A percentile compares a stretch with the other conserved stretches of the same genome.
phyloP scores from a whole-genome alignment of 1,284 basidiomycete species.

The Ceratobasidium sp. region DNA sequence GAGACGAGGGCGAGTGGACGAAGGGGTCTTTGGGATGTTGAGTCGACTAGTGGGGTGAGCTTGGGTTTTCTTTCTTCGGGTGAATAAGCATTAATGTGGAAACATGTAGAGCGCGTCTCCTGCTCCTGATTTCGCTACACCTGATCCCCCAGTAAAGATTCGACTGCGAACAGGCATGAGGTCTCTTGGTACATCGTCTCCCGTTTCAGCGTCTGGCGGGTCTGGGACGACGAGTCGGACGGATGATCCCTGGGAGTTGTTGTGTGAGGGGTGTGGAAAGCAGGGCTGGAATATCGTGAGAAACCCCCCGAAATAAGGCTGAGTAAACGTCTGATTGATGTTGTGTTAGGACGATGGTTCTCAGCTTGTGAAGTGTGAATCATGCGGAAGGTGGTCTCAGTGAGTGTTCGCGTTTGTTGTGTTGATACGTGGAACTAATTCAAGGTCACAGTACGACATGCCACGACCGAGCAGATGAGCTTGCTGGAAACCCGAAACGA shows the following conservation, averaged over 20 bases:
- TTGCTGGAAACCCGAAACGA: slow-evolving; percentile 64
- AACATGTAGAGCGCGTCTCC: slow-evolving; percentile 27
- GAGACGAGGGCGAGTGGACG: slow-evolving; percentile 23
- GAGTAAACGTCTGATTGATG: slow-evolving; percentile 37
- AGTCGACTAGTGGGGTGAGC: slow-evolving; percentile 29
- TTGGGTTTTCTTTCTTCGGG: not conserved
- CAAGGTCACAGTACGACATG: slow-evolving; percentile 59
- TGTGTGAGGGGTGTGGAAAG: slow-evolving; percentile 81
- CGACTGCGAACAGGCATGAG: slow-evolving; percentile 13
- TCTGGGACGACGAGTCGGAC: slow-evolving; percentile 42
- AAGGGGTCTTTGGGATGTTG: slow-evolving; percentile 22
- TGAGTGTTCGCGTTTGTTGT: slow-evolving; percentile 25
- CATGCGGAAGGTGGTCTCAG: slow-evolving; percentile 84
- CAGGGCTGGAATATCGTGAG: slow-evolving; percentile 73
- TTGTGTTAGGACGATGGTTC: slow-evolving; percentile 69
- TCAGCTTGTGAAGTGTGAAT: slow-evolving; percentile 79
- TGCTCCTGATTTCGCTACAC: not conserved
- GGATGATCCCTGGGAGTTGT: slow-evolving; percentile 78
- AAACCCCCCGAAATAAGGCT: too few species aligned
- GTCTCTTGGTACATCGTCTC: not conserved
- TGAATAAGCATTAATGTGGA: slow-evolving; percentile 10
- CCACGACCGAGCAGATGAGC: slow-evolving; percentile 69
- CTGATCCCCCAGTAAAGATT: slow-evolving; percentile 27
- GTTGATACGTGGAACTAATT: not conserved
- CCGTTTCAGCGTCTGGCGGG: not conserved